Evolutionary conservation across 306 rosid species (phyloP), one percentile per base, ranked within the genome.

Genomic region (Castanea sativa): DNA sequence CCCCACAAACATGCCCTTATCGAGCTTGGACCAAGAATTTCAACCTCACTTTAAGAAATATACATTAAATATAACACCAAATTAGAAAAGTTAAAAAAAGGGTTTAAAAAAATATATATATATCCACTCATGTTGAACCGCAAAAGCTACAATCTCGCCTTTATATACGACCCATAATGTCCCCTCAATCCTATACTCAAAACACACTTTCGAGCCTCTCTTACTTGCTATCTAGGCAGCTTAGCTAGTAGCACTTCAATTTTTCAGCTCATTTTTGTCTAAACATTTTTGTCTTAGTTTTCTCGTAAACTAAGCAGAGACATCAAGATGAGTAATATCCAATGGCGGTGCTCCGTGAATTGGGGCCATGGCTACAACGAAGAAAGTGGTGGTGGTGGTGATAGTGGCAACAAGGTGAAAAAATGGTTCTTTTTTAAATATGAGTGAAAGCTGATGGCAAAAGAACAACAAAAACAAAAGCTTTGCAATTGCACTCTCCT

Each of bases 1-100:
- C 90, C 97, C 97, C 98, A 91, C 96, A 92, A 92, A 90, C 97
- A 89, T 89, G 97, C 93, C 92, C 89, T 86, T 77, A 78, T 67
- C 79, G 80, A 82, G 61, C 79, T 89, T 87, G 80, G 86, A 83
- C 88, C 94, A 85, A 86, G 78, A 82, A 86, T 79, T 88, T 88
- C 90, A 82, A 89, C 89, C 69, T 76, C 84, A 81, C 85, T 76
- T 86, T 85, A 71, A 11, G 55, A 27, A 23, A 41, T 73, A 29
- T 12, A 30, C 35, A 74, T 4, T 23, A 25, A 58, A 21, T 53
- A 63, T 35, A 14, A 49, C 15, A 2, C 35, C 43, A 27, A 14
- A 70, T 38, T 41, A 19, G 5, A 72, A 43, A 49, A 45, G 55
- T 32, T 11, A 11, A 12, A 41, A 30, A 49, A 29, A 55, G 1